These are phyloP conservation scores for Phytophthora macrochlamydospora DNA, from an alignment of 352 stramenopile genomes.

Conservation along the genomic window DNA sequence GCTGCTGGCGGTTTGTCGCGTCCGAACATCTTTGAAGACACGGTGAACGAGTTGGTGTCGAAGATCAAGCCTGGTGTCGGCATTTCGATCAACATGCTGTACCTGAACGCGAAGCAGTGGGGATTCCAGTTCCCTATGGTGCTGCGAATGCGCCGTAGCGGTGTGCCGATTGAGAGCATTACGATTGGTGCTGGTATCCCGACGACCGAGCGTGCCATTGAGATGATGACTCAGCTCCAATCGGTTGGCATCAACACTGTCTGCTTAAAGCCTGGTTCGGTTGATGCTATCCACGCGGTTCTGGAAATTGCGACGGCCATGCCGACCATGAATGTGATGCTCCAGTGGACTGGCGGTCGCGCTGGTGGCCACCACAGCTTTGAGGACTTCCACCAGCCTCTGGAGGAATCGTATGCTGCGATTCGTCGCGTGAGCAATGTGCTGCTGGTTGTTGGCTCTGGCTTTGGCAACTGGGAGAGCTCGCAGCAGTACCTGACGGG, in stretches of 20 bases:
- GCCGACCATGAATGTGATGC: conserved; percentile 78
- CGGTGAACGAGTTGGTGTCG: conserved; percentile 64
- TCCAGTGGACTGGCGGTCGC: conserved; percentile 88
- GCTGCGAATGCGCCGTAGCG: conserved; percentile 76
- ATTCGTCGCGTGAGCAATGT: conserved; percentile 84
- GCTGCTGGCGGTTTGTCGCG: conserved; percentile 74
- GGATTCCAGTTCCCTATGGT: conserved; percentile 91
- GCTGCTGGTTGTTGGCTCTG: conserved; percentile 86
- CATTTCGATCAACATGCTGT: conserved; percentile 90
- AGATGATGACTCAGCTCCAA: conserved; percentile 78
- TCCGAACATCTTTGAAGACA: conserved; percentile 72
- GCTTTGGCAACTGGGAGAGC: conserved; percentile 87
- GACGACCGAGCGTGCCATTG: conserved; percentile 75
- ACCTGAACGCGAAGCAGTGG: conserved; percentile 90
- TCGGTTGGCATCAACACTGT: conserved; percentile 76
- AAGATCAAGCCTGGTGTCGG: conserved; percentile 79
- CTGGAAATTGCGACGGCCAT: conserved; percentile 71
- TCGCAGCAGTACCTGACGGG: conserved; percentile 83
- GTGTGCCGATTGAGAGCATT: conserved; percentile 87
- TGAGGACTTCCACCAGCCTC: conserved; percentile 86
- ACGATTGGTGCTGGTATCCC: conserved; percentile 88
- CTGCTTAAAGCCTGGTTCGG: conserved; percentile 86
- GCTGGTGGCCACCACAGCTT: conserved; percentile 90
- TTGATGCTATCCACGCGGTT: conserved; percentile 77
- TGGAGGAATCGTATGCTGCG: conserved; percentile 74